phyloP scores from a whole-genome alignment of 1,139 yeast genomes.

The Eremothecium cymbalariae region DNA sequence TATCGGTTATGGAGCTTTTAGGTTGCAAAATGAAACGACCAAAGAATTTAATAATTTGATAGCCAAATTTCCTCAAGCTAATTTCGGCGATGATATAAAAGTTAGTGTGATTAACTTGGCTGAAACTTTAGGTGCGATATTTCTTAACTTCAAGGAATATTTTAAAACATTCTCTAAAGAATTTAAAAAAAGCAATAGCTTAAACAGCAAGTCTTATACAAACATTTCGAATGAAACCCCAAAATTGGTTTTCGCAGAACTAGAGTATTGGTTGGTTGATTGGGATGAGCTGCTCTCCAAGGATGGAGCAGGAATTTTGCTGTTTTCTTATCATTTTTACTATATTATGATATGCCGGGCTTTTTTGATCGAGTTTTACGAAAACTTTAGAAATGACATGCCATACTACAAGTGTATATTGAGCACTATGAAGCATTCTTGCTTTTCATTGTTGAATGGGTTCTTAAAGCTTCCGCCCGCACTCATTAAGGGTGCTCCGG shows the following conservation, averaged over 20 bases:
- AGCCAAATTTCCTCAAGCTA: slow-evolving; percentile 39
- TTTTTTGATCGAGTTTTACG: slow-evolving; percentile 27
- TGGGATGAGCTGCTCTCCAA: slow-evolving; percentile 39
- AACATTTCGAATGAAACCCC: slow-evolving; percentile 7
- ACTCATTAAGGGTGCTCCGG: slow-evolving; percentile 45
- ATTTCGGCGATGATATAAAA: slow-evolving; percentile 43
- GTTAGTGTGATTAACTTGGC: slow-evolving; percentile 40
- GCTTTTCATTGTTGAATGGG: slow-evolving; percentile 37
- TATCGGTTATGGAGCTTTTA: slow-evolving; percentile 37
- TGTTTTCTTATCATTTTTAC: slow-evolving; percentile 40
- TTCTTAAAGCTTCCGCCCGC: slow-evolving; percentile 39
- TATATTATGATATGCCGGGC: slow-evolving; percentile 38
- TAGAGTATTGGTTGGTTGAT: slow-evolving; percentile 36
- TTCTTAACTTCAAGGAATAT: slow-evolving; percentile 24
- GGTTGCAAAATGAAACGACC: slow-evolving; percentile 21
- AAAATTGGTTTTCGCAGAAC: slow-evolving; percentile 29
- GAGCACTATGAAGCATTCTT: slow-evolving; percentile 36
- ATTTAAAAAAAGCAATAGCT: slow-evolving; percentile 6
- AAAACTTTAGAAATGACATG: slow-evolving; percentile 13
- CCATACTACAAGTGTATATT: slow-evolving; percentile 24
- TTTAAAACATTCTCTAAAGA: slow-evolving; percentile 14
- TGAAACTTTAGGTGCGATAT: slow-evolving; percentile 28
- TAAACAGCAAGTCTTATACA: slow-evolving; percentile 2
- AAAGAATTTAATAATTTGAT: slow-evolving; percentile 35
- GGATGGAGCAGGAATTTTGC: slow-evolving; percentile 39